A percentile compares a stretch with the other conserved stretches of the same genome.
phyloP scores from a whole-genome alignment of 1,284 basidiomycete genomes.

The Bondarzewia mesenterica region DNA sequence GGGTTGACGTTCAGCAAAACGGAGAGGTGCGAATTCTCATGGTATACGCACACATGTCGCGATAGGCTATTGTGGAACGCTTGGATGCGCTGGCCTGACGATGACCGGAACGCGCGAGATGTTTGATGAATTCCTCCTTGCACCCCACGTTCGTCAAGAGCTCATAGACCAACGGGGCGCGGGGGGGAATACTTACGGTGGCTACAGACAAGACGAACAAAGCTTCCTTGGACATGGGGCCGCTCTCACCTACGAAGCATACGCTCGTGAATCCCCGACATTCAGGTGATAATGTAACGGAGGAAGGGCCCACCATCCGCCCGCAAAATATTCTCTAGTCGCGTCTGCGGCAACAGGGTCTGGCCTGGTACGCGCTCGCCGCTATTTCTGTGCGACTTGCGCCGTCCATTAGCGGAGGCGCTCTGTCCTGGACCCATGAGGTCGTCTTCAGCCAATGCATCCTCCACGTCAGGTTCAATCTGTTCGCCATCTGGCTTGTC shows the following conservation, averaged over 20 bases:
- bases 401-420: constrained; percentile 19
- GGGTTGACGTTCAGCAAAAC: constrained; percentile 8
- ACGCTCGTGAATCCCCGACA: neutral
- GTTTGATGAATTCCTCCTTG: constrained; percentile 74
- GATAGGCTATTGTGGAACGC: constrained; percentile 50
- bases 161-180: constrained; percentile 3
- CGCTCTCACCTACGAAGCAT: constrained; percentile 36
- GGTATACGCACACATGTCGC: constrained; percentile 60
- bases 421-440: constrained; percentile 3
- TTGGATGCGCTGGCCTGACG: constrained; percentile 43
- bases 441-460: constrained; percentile 4
- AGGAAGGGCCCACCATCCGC: constrained; percentile 46
- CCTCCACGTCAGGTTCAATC: constrained; percentile 3
- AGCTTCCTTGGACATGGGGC: constrained; percentile 66
- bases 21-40: constrained; percentile 1
- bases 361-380: constrained; percentile 52
- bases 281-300: neutral
- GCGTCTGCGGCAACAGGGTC: constrained; percentile 48
- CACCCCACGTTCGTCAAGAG: neutral
- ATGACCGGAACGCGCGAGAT: constrained; percentile 49
- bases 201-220: constrained; percentile 62
- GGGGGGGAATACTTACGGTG: constrained; percentile 39
- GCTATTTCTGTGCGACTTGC: constrained; percentile 20
- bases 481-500: constrained; percentile 16
- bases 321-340: constrained; percentile 63